These are phyloP conservation scores for Magnusiomyces paraingens DNA, from an alignment of 1,139 yeast genomes.

Conservation along the genomic window DNA sequence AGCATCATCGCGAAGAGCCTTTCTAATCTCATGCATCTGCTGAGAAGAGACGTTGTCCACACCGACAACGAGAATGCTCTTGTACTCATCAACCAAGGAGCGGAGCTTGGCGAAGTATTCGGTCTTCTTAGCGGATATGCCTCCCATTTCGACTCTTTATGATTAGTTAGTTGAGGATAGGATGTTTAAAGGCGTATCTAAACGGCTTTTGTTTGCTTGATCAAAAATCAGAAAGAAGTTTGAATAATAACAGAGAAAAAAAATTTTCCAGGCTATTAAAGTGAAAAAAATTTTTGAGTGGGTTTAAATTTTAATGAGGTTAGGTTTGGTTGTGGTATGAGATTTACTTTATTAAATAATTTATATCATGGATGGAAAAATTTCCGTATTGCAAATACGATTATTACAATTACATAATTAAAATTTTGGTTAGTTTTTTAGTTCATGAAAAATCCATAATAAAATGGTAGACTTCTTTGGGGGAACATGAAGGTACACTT, in stretches of 20 bases:
- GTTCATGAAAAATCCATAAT: no score
- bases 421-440: no score
- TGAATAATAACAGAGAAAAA: background rate
- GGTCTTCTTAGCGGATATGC: conserved; percentile 94
- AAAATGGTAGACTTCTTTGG: no score
- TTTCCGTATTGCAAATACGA: no score
- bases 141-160: conserved; percentile 96
- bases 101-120: conserved; percentile 95
- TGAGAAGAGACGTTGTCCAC: conserved; percentile 99
- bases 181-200: conserved; percentile 78
- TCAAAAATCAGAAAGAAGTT: background rate
- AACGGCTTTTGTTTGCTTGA: conserved; percentile 1
- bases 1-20: conserved; percentile 89
- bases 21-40: conserved; percentile 99
- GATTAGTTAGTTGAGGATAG: conserved; percentile 51
- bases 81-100: conserved; percentile 91
- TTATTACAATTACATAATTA: no score
- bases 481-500: no score
- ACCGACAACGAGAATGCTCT: conserved; percentile 97
- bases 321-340: background rate
- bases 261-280: conserved; percentile 3
- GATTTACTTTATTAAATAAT: no score
- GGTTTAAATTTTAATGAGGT: background rate
- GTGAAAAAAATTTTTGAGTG: background rate
- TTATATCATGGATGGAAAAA: no score